phyloP scores from a whole-genome alignment of 2,329 filamentous ascomycete genomes.

The Orbilia quercus region DNA sequence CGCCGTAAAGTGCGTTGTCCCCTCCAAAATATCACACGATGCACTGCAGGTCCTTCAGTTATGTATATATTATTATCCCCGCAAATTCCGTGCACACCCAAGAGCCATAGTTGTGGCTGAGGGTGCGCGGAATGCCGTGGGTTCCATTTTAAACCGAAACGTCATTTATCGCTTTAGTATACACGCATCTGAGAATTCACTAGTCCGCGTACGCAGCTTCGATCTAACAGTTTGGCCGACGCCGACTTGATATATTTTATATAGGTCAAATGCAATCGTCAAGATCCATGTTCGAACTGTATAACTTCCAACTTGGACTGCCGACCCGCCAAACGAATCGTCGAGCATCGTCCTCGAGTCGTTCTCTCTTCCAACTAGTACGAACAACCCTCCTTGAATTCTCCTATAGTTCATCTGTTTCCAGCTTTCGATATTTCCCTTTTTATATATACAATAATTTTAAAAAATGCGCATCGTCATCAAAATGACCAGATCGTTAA shows the following conservation, averaged over 20 bases:
- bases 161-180: too few species aligned
- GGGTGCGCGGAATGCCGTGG: too few species aligned
- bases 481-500: constrained; percentile 10
- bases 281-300: constrained; percentile 55
- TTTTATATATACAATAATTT: too few species aligned
- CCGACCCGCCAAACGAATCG: constrained; percentile 45
- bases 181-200: not conserved
- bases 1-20: constrained; percentile 55
- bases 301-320: constrained; percentile 54
- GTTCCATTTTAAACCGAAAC: too few species aligned
- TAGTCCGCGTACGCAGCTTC: not conserved
- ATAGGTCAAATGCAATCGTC: constrained; percentile 54
- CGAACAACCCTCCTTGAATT: constrained; percentile 3
- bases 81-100: too few species aligned
- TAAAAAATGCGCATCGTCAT: too few species aligned
- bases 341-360: constrained; percentile 54
- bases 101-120: too few species aligned
- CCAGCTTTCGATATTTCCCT: too few species aligned
- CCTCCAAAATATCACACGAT: constrained; percentile 43
- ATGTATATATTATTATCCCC: not conserved
- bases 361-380: constrained; percentile 55
- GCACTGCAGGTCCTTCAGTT: constrained; percentile 12
- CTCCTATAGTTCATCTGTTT: too few species aligned
- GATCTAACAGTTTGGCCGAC: constrained; percentile 12
- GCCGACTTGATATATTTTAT: constrained; percentile 22